Evolutionary conservation across 202 grass and related monocot species (phyloP).

Genomic region (Dendrocalamus latiflorus): DNA sequence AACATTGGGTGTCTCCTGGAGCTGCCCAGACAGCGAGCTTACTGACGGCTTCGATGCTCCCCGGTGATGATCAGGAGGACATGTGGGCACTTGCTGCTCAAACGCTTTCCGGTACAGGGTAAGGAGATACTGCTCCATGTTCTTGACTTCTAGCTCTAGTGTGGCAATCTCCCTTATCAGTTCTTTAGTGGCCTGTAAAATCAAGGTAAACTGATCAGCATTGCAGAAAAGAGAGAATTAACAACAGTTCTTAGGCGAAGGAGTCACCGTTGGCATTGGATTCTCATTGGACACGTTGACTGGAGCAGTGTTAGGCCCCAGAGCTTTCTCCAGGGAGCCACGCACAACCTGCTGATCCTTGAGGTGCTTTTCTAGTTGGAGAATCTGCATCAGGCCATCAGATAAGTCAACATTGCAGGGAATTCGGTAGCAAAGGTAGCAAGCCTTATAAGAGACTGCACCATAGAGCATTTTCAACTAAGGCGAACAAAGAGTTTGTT

Average conservation of each 20-base stretch:
- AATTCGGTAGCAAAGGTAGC: background rate
- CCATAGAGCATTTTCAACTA: background rate
- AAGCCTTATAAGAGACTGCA: background rate
- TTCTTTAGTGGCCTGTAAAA: conserved; percentile 72
- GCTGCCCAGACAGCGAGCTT: conserved; percentile 14
- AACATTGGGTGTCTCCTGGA: conserved; percentile 28
- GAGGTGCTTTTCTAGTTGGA: conserved; percentile 75
- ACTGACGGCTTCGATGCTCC: conserved; percentile 20
- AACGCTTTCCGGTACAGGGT: conserved; percentile 86
- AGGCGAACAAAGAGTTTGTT: background rate
- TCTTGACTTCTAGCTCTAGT: conserved; percentile 89
- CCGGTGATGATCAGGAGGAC: conserved; percentile 28
- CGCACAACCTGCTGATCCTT: conserved; percentile 68
- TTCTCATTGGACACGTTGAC: conserved; percentile 55
- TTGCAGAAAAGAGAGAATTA: background rate
- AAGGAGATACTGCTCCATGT: conserved; percentile 96
- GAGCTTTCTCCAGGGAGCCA: conserved; percentile 69
- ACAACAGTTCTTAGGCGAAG: background rate
- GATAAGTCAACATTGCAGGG: background rate
- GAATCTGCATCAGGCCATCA: conserved; percentile 53
- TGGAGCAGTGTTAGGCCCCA: conserved; percentile 49
- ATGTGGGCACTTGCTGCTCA: conserved; percentile 60
- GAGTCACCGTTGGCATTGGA: conserved; percentile 65
- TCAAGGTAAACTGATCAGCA: background rate
- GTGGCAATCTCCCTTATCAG: conserved; percentile 88